Conservation (phyloP, 2,329 filamentous ascomycete genomes). For the Xylaria sp. region DNA sequence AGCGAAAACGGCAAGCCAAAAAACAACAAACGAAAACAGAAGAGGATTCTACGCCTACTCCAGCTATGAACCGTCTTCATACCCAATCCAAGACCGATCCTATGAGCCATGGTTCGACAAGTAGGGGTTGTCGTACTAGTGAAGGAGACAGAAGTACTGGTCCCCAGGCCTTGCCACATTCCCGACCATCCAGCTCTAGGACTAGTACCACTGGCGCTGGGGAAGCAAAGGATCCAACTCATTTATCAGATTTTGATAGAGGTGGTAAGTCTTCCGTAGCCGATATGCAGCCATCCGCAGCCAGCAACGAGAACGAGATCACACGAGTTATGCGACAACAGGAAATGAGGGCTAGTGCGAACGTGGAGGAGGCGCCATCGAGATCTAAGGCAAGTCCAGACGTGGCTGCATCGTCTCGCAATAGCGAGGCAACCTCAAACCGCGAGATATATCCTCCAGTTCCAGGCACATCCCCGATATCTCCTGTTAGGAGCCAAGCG, state of each 20-base stretch:
- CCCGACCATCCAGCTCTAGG: conserved; percentile 13
- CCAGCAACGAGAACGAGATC: neutral
- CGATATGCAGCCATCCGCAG: neutral
- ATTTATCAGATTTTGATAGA: neutral
- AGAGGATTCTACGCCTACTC: neutral
- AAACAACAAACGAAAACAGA: conserved; percentile 16
- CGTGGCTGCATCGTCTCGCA: conserved; percentile 18
- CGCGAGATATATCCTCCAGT: conserved; percentile 23
- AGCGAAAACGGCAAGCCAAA: conserved; percentile 48
- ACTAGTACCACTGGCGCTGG: neutral
- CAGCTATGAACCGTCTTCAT: neutral
- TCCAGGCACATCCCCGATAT: conserved; percentile 35
- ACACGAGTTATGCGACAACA: neutral
- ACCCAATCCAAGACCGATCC: neutral
- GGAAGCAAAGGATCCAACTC: neutral
- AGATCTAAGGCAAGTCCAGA: neutral
- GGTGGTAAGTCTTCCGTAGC: conserved; percentile 1
- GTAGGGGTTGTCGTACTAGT: neutral
- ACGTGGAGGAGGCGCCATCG: conserved; percentile 1
- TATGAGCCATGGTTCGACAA: neutral
- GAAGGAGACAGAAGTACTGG: conserved; percentile 16
- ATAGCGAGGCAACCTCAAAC: conserved; percentile 8
- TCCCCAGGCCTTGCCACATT: neutral
- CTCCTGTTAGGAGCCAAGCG: conserved; percentile 27
- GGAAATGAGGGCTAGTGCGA: neutral